Percentiles rank a stretch among this genome's conserved stretches.
Evolutionary conservation across 495 filamentous ascomycete genomes (phyloP).

Genomic region (Peziza echinospora): DNA sequence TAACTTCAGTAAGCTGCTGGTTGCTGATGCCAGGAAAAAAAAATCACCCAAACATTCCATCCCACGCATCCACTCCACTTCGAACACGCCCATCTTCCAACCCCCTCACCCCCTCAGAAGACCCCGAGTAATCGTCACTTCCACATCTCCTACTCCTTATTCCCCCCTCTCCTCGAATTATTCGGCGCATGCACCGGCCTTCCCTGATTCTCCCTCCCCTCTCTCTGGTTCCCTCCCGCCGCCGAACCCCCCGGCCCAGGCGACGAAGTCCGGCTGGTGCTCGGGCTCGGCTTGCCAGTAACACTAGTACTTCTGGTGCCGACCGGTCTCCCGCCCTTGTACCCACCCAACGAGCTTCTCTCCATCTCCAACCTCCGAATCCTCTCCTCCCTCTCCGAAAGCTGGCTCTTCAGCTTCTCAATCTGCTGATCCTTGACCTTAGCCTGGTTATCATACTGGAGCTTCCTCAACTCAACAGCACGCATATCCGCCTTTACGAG

Average conservation of each 20-base stretch:
- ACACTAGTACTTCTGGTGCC: neutral
- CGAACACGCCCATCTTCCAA: too few relatives aligned
- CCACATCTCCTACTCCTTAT: too few relatives aligned
- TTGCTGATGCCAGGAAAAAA: too few relatives aligned
- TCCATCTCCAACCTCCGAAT: slow-evolving; percentile 32
- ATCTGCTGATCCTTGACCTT: slow-evolving; percentile 21
- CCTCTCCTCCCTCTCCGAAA: slow-evolving; percentile 34
- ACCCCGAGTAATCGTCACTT: too few relatives aligned
- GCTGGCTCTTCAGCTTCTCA: slow-evolving; percentile 13
- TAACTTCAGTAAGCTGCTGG: too few relatives aligned
- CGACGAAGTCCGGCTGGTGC: neutral
- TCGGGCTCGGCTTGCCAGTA: neutral
- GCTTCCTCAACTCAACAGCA: slow-evolving; percentile 27
- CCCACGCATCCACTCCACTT: too few relatives aligned
- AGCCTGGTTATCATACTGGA: slow-evolving; percentile 26
- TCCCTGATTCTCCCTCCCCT: too few relatives aligned
- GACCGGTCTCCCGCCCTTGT: neutral
- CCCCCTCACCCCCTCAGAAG: too few relatives aligned
- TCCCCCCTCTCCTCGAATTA: too few relatives aligned
- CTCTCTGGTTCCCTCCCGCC: too few relatives aligned
- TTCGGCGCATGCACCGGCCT: too few relatives aligned
- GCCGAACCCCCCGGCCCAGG: neutral
- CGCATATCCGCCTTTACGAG: slow-evolving; percentile 31
- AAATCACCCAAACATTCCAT: too few relatives aligned
- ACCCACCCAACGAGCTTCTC: neutral